Conservation (phyloP, 2,329 filamentous ascomycete genomes). For the Trichoderma breve region DNA sequence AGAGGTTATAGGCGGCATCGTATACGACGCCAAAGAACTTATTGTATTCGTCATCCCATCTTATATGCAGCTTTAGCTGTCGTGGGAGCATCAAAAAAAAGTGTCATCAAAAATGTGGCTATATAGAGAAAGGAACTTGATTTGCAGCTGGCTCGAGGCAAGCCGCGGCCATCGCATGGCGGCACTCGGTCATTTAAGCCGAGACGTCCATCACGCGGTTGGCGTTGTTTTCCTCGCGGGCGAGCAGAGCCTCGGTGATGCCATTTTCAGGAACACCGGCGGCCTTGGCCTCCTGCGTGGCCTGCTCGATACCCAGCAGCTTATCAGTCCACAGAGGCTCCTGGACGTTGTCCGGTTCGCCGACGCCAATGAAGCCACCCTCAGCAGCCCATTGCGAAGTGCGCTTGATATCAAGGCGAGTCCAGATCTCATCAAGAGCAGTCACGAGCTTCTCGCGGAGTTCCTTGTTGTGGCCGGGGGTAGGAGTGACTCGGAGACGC, state of each 20-base stretch:
- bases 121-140: conserved; percentile 10
- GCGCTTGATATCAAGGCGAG: conserved; percentile 82
- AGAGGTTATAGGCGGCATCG: background rate
- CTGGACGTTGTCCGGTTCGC: conserved; percentile 61
- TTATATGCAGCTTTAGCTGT: conserved; percentile 2
- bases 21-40: background rate
- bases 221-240: conserved; percentile 47
- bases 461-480: conserved; percentile 82
- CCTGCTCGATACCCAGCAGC: conserved; percentile 76
- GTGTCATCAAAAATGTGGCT: background rate
- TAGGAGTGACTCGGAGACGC: conserved; percentile 91
- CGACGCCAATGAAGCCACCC: conserved; percentile 93
- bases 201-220: conserved; percentile 32
- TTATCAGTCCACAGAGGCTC: conserved; percentile 87
- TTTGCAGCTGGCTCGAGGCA: conserved; percentile 3
- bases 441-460: conserved; percentile 82
- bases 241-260: conserved; percentile 59
- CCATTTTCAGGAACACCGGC: conserved; percentile 37
- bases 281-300: conserved; percentile 59
- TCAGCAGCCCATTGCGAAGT: conserved; percentile 88
- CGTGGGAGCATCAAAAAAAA: background rate
- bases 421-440: conserved; percentile 86
- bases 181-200: conserved; percentile 22
- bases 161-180: background rate
- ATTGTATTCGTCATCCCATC: conserved; percentile 4